Evolutionary conservation across 2,329 filamentous ascomycete species (phyloP).

Genomic region (Ascochyta pisi): DNA sequence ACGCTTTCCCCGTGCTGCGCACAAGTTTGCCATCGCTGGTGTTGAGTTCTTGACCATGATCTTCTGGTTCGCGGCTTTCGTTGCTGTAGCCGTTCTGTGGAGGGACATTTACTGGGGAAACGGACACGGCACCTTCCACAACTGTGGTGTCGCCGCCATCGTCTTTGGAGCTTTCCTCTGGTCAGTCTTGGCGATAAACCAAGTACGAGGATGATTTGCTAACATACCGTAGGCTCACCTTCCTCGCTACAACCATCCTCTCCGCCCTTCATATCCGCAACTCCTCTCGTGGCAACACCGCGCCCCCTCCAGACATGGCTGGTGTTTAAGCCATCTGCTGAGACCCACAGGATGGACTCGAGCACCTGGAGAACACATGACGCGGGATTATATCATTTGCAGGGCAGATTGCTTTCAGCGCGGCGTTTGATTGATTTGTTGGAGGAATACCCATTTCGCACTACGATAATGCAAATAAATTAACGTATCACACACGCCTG

Average conservation of each 20-base stretch:
- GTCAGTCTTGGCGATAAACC: conserved; percentile 52
- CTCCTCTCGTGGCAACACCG: conserved; percentile 43
- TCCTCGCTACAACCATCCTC: conserved; percentile 58
- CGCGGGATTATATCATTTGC: not conserved
- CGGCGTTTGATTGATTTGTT: conserved; percentile 6
- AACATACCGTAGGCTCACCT: conserved; percentile 54
- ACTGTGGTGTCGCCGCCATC: conserved; percentile 66
- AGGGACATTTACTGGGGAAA: conserved; percentile 57
- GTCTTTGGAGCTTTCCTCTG: conserved; percentile 74
- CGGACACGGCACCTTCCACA: conserved; percentile 58
- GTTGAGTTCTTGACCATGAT: conserved; percentile 78
- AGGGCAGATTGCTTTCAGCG: conserved; percentile 7
- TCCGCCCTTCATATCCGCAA: conserved; percentile 57
- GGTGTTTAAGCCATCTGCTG: conserved; percentile 38
- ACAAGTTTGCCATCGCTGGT: conserved; percentile 71
- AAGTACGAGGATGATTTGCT: conserved; percentile 3
- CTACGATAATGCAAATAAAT: not conserved
- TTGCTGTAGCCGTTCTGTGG: conserved; percentile 74
- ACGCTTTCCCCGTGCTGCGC: conserved; percentile 65
- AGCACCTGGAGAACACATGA: not conserved
- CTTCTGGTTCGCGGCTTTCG: conserved; percentile 90
- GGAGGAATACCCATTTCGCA: not conserved
- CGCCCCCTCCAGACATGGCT: conserved; percentile 47
- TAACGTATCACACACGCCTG: not conserved
- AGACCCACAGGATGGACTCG: too few relatives aligned